Conservation (phyloP, 495 filamentous ascomycete genomes). For the Lasiosphaeria hispida region DNA sequence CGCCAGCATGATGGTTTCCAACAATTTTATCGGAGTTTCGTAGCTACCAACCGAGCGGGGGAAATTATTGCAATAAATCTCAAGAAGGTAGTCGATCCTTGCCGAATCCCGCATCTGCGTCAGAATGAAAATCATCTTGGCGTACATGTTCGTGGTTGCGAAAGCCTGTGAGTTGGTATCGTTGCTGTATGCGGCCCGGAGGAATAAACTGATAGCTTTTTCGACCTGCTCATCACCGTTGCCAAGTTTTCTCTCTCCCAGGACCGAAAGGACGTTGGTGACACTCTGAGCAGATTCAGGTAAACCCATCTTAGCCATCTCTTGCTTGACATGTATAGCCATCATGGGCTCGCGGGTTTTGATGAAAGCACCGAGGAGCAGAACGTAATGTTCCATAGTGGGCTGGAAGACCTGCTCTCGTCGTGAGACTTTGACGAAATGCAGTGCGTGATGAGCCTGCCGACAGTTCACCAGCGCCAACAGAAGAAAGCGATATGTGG, state of each 20-base stretch:
- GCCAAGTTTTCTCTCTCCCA: constrained; percentile 35
- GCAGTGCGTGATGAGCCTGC: constrained; percentile 63
- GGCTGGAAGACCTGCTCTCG: constrained; percentile 55
- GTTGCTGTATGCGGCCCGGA: no score
- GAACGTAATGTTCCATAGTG: constrained; percentile 56
- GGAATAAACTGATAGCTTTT: background rate
- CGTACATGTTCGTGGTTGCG: constrained; percentile 50
- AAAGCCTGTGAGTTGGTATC: no score
- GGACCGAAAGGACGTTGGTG: constrained; percentile 34
- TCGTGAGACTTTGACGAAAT: constrained; percentile 61
- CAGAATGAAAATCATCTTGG: constrained; percentile 58
- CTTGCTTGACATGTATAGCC: constrained; percentile 30
- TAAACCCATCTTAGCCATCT: constrained; percentile 34
- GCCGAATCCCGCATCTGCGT: constrained; percentile 54
- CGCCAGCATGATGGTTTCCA: constrained; percentile 64
- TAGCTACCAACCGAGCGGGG: constrained; percentile 26
- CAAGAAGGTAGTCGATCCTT: constrained; percentile 55
- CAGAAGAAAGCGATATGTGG: constrained; percentile 75
- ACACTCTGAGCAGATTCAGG: constrained; percentile 30
- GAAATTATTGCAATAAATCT: constrained; percentile 46
- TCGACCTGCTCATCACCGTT: background rate
- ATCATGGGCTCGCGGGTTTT: constrained; percentile 33
- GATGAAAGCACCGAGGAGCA: constrained; percentile 36
- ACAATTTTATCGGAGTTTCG: constrained; percentile 52
- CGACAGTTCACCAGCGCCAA: constrained; percentile 59